Evolutionary conservation across 2,329 filamentous ascomycete species (phyloP).

Genomic region (Cladophialophora immunda): DNA sequence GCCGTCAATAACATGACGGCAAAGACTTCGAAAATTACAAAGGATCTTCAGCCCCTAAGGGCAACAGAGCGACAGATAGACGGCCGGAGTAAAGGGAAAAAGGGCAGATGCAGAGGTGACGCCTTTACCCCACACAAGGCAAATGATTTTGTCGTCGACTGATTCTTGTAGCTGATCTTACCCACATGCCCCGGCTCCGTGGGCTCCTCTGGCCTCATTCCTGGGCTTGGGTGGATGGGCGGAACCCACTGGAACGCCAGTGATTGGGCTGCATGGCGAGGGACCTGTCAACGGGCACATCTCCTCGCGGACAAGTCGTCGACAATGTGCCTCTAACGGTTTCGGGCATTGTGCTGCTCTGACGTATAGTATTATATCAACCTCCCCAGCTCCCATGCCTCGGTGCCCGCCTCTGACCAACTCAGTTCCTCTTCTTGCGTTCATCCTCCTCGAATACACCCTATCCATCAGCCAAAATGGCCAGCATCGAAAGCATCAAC

Average conservation of each 20-base stretch:
- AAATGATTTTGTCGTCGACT: conserved; percentile 14
- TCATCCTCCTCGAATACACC: background rate
- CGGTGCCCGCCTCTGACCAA: conserved; percentile 3
- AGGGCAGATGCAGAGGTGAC: background rate
- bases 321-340: conserved; percentile 20
- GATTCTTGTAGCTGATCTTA: conserved; percentile 18
- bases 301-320: conserved; percentile 26
- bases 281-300: conserved; percentile 18
- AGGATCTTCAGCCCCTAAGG: background rate
- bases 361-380: conserved; percentile 37
- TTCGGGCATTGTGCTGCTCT: conserved; percentile 30
- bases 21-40: background rate
- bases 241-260: conserved; percentile 9
- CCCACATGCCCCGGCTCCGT: conserved; percentile 19
- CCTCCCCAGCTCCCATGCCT: conserved; percentile 22
- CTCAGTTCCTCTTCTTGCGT: conserved; percentile 3
- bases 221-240: conserved; percentile 5
- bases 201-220: background rate
- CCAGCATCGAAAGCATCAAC: conserved; percentile 77
- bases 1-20: background rate
- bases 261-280: conserved; percentile 4
- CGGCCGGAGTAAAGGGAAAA: conserved; percentile 16
- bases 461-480: conserved; percentile 58
- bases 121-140: conserved; percentile 17
- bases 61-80: background rate